Base-by-base conservation (phyloP, 2,329 filamentous ascomycete genomes). In the Aspergillus ochraceoroseus region DNA sequence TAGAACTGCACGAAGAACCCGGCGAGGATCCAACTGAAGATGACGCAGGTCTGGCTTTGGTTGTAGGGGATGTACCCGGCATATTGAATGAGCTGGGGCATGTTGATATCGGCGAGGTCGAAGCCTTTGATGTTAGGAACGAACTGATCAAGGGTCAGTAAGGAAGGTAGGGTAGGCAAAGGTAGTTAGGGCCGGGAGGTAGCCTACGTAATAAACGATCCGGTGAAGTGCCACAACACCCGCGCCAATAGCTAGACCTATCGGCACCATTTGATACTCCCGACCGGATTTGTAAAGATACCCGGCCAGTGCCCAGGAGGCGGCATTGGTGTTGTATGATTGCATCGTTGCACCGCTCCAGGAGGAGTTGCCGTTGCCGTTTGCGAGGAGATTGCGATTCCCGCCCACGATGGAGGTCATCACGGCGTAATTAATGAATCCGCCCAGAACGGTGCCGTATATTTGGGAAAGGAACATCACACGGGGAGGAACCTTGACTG, bases 381-480 rank as follows among this genome's bases (percentile, higher is more conserved):
- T 54, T 2, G 55, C 48, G 1, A 78, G 69, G 2, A 77, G 59
- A 0, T 65, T 72, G n/a, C 67, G 66, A 38, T 78, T 71, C 23
- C 58, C 59, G 3, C 51, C 64, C 1, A 78, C 71, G 26, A 79
- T 76, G 8, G 68, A 69, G 12, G 68, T 71, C 75, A 79, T 78
- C 34, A 78, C 66, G 7, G 66, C 72, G 41, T 77, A 78, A 60
- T 75, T 76, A 52, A 77, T 53, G 35, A 71, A 72, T 0, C 67
- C 74, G 5, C 75, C 75, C 0, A 79, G 59, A 1, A 78, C 51
- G 0, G 74, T 77, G 11, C 73, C 75, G 46, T 74, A 77, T 3
- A 77, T 64, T 22, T 79, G 75, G 0, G 73, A 77, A 4, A 70
- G 49, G 48, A 79, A 77, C 74, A 77, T 77, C 34, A 68, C 55